Percentiles rank a stretch among this genome's conserved stretches.
These are phyloP conservation scores for Linnemannia exigua DNA, from an alignment of 192 early-diverging fungal species.

Conservation along the genomic window DNA sequence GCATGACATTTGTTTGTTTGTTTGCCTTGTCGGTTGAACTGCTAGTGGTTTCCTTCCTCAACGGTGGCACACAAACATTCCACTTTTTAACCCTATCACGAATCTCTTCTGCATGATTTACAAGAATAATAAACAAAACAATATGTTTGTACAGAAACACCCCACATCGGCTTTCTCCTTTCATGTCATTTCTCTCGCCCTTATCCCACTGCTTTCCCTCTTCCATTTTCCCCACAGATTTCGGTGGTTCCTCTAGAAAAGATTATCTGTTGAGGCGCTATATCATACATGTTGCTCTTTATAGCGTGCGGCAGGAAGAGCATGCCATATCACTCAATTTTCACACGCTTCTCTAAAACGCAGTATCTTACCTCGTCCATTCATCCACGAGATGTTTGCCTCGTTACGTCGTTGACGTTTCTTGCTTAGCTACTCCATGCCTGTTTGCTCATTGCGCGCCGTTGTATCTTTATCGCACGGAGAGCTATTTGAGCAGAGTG, in stretches of 20 bases:
- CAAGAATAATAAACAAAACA: background rate
- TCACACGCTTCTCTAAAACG: too few species aligned
- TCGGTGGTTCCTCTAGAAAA: too few species aligned
- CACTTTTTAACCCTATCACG: background rate
- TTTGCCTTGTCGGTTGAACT: conserved; percentile 1
- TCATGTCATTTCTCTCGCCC: too few species aligned
- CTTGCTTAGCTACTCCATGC: background rate
- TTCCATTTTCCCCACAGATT: too few species aligned
- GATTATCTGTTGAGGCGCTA: too few species aligned
- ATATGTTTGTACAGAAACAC: background rate
- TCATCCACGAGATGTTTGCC: too few species aligned
- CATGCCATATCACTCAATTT: too few species aligned
- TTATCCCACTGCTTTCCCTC: too few species aligned
- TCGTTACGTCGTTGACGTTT: background rate
- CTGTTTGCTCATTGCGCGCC: background rate
- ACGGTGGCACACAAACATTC: background rate
- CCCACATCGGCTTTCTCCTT: background rate
- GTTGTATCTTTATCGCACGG: background rate
- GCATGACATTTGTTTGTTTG: background rate
- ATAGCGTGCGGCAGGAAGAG: too few species aligned
- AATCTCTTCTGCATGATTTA: background rate
- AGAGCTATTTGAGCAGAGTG: background rate
- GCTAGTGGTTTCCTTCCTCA: background rate
- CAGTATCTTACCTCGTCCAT: too few species aligned
- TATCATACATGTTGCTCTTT: too few species aligned